Percentiles rank a stretch among this genome's conserved stretches.
Conservation (phyloP, 2,329 filamentous ascomycete genomes). For the Colletotrichum higginsianum region DNA sequence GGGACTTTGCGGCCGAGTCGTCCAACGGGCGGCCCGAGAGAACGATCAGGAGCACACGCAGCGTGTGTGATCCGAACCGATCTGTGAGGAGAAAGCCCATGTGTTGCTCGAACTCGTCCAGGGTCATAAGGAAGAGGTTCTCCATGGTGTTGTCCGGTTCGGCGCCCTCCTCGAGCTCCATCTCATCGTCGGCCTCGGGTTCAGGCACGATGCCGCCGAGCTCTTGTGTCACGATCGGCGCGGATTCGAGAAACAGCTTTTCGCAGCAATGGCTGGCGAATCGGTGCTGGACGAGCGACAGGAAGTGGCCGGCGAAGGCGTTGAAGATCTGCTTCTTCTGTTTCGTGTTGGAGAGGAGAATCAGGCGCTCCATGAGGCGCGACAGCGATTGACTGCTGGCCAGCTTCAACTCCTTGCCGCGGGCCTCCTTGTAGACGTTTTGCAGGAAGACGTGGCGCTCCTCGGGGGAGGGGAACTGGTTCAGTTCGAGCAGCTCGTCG, state of each 20-base stretch:
- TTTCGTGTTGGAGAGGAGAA: slow-evolving; percentile 81
- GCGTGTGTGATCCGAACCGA: slow-evolving; percentile 88
- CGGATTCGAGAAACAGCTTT: slow-evolving; percentile 88
- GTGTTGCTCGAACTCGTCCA: slow-evolving; percentile 90
- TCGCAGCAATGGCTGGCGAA: slow-evolving; percentile 99
- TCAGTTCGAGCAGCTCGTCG: slow-evolving; percentile 90
- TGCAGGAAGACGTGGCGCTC: slow-evolving; percentile 80
- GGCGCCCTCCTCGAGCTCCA: slow-evolving; percentile 58
- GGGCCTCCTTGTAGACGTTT: slow-evolving; percentile 88
- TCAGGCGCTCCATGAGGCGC: slow-evolving; percentile 90
- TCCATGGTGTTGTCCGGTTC: slow-evolving; percentile 79
- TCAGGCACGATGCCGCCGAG: slow-evolving; percentile 63
- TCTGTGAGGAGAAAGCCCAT: slow-evolving; percentile 89
- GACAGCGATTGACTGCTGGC: slow-evolving; percentile 97
- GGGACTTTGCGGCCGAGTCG: slow-evolving; percentile 75
- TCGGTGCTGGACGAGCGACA: slow-evolving; percentile 91
- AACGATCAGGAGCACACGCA: slow-evolving; percentile 88
- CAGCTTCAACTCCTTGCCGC: slow-evolving; percentile 95
- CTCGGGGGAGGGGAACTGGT: slow-evolving; percentile 86
- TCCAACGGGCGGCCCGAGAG: slow-evolving; percentile 87
- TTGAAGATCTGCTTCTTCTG: slow-evolving; percentile 92
- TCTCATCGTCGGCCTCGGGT: slow-evolving; percentile 60
- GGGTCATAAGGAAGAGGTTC: slow-evolving; percentile 83
- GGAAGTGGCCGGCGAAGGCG: slow-evolving; percentile 88
- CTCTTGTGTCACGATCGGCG: slow-evolving; percentile 83